Evolutionary conservation across 164 flowering plant genomes (phyloP), one percentile per base, ranked within the genome.

Genomic region (Houttuynia cordata): DNA sequence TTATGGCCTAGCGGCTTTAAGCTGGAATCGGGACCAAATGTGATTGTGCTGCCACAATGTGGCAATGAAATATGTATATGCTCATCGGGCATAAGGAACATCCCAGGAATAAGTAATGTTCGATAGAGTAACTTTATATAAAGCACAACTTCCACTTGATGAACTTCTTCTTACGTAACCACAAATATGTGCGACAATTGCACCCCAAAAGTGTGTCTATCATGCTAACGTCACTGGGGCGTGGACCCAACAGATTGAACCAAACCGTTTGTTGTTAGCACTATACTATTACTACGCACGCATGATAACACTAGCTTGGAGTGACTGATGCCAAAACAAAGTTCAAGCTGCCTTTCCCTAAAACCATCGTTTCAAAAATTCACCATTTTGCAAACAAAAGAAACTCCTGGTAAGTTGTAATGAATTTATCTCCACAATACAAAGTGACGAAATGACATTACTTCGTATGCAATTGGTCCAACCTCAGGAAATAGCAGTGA

Each of bases 161-260:
- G 37, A 6, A 6, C 37, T 30, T 30, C 37, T 6, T 30, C 37
- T 30, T 30, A 42, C 49, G 49, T 42, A 42, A 42, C 14, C 49
- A 10, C 49, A 8, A 10, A 14, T 12, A 42, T 42, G 49, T 42
- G 49, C 49, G 49, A 42, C 24, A 24, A 24, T n/a, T 0, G 56
- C 23, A n/a, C 54, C 9, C 13, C 23, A 22, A 17, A 5, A 52
- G 17, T 22, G 24, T 1, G 57, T 24, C 0, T 30, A 24, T 52
- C 55, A 52, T 20, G 55, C 55, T n/a, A 52, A 52, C 55, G 55
- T 52, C 55, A 52, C 23, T 21, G 37, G 37, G 37, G 37, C 37
- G 37, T 30, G 37, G 49, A 42, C 49, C 49, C 49, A 42, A 10
- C 49, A 3, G 9, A 42, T 5, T 12, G n/a, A 42, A 10, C 14